Conservation (phyloP, 176 grass and related monocot genomes). For the Musa beccarii region DNA sequence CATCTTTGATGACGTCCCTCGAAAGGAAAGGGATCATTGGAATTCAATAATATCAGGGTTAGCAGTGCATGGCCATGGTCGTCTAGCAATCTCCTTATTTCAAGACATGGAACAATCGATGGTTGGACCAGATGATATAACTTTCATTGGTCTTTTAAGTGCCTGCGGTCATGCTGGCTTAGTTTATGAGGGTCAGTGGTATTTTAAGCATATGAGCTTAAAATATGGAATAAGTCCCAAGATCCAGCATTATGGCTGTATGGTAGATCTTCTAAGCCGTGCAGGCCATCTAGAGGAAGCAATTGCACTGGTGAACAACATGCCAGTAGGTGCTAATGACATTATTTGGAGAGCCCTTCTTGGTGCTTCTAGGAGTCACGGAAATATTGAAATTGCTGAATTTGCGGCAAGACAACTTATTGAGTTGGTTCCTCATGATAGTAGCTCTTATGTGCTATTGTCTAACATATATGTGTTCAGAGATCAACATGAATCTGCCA, state of each 20-base stretch:
- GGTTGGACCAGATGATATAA: conserved; percentile 23
- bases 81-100: conserved; percentile 11
- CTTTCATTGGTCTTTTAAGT: conserved; percentile 21
- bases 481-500: conserved; percentile 6
- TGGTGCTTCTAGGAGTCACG: conserved; percentile 16
- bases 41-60: conserved; percentile 23
- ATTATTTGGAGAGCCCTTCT: conserved; percentile 22
- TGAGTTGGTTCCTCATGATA: conserved; percentile 10
- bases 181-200: conserved; percentile 9
- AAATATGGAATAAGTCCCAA: conserved; percentile 19
- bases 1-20: conserved; percentile 5
- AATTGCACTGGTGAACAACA: conserved; percentile 3
- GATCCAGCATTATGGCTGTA: conserved; percentile 27
- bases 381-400: conserved; percentile 15
- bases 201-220: conserved; percentile 18
- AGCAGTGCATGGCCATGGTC: conserved; percentile 16
- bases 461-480: conserved; percentile 12
- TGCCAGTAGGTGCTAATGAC: conserved; percentile 19
- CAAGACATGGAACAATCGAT: conserved; percentile 9
- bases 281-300: conserved; percentile 15
- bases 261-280: conserved; percentile 23
- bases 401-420: conserved; percentile 13
- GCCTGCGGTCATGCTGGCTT: conserved; percentile 23
- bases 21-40: conserved; percentile 17
- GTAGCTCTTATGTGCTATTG: conserved; percentile 19